Base-by-base conservation (phyloP, 345 rosid species). In the Reutealis trisperma region DNA sequence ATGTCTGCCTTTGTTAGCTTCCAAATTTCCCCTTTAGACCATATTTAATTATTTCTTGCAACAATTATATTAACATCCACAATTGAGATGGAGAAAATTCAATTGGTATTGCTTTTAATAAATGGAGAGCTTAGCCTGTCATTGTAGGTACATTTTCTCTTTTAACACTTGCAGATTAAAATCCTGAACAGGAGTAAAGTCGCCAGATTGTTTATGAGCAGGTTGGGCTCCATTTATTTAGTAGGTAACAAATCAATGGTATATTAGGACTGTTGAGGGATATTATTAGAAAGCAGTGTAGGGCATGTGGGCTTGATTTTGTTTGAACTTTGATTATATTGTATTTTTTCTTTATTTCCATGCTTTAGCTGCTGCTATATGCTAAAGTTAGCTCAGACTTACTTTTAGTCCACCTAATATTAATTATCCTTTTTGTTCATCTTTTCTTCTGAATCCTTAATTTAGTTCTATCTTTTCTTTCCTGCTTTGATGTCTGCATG, bases 71-170 rank as follows among this genome's bases (percentile, higher is more conserved):
- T 70, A 61, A 75, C 37, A 45, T 45, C 25, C 32, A 41, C 63
- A 61, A 37, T 34, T 52, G 19, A 67, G 70, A 67, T 61, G 57
- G 21, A 49, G 78, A 67, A 58, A 63, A 55, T 78, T 67, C 49
- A 44, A 55, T 55, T 72, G 65, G 60, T 57, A 27, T 61, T 60
- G 52, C 47, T 63, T 19, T 18, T 30, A 73, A 76, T 76, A 72
- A 67, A 76, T 65, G 71, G 60, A 54, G 72, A 59, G 77, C 70
- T 65, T 71, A 42, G 73, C 73, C 67, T 64, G 41, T 27, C 32
- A 16, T 19, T 42, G 44, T n/a, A 37, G 16, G 8, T 51, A 25
- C 47, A 8, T 72, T 47, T 67, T 60, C 51, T 67, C 49, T 45
- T 24, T 16, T 8, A 2, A 5, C 65, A 62, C 13, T 27, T 15